These are phyloP conservation scores for Thalassiosira mediterranea DNA, from an alignment of 352 stramenopile species.

Conservation along the genomic window DNA sequence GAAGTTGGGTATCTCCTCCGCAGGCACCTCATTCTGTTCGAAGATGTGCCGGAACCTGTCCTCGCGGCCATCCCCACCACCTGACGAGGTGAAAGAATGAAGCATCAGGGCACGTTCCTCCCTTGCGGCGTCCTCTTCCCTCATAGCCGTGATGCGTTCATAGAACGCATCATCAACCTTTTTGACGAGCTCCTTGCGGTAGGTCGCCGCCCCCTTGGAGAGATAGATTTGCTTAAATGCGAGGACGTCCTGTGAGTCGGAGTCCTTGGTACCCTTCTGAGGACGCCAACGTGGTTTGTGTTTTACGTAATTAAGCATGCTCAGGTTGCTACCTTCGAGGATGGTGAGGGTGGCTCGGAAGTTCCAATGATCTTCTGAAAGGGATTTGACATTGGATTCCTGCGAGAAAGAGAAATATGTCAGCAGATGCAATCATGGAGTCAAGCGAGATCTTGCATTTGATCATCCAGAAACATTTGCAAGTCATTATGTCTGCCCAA, in stretches of 20 bases:
- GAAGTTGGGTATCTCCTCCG: constrained; percentile 33
- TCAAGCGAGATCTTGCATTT: too few relatives aligned
- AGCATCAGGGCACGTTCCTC: constrained; percentile 12
- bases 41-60: constrained; percentile 38
- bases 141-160: constrained; percentile 3
- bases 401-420: too few relatives aligned
- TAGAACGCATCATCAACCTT: constrained; percentile 42
- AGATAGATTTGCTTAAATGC: constrained; percentile 55
- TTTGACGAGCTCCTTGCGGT: constrained; percentile 28
- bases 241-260: constrained; percentile 30
- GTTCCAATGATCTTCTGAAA: constrained; percentile 31
- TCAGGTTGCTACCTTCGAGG: constrained; percentile 26
- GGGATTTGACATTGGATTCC: constrained; percentile 39
- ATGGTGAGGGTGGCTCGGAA: constrained; percentile 28
- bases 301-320: constrained; percentile 52
- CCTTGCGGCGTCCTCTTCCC: constrained; percentile 23
- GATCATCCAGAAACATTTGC: too few relatives aligned
- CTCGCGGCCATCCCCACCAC: too few relatives aligned
- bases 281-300: constrained; percentile 34
- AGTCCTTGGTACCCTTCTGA: constrained; percentile 2
- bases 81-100: background rate
- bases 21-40: constrained; percentile 25
- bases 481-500: too few relatives aligned
- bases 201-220: constrained; percentile 20
- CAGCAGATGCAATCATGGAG: too few relatives aligned